Evolutionary conservation across 192 early-diverging fungal genomes (phyloP).

Genomic region (Rhizophagus prolifer): DNA sequence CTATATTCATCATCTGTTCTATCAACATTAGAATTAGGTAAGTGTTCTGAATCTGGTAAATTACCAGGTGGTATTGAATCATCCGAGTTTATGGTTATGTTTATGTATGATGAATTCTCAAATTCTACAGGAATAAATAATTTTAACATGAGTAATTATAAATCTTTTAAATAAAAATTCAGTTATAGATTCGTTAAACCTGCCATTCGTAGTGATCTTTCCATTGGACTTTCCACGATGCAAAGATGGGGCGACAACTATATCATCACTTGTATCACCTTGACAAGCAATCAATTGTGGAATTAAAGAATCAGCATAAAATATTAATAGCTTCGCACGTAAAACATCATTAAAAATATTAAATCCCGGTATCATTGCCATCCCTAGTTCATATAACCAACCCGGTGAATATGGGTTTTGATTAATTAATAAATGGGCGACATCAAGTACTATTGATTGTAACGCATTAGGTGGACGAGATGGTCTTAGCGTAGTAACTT

Average conservation of each 20-base stretch:
- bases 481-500: slow-evolving; percentile 43
- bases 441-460: slow-evolving; percentile 51
- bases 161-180: not conserved
- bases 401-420: slow-evolving; percentile 33
- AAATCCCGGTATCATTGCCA: slow-evolving; percentile 51
- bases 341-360: slow-evolving; percentile 46
- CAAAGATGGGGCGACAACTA: not conserved
- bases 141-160: not conserved
- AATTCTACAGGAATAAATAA: not conserved
- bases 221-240: not conserved
- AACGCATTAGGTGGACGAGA: slow-evolving; percentile 51
- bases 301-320: slow-evolving; percentile 49
- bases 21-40: not conserved
- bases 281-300: slow-evolving; percentile 42
- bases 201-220: not conserved
- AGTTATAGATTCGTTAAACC: not conserved
- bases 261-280: not conserved
- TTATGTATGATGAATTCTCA: slow-evolving; percentile 24
- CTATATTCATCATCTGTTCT: not conserved
- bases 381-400: slow-evolving; percentile 54
- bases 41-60: not conserved
- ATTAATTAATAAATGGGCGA: slow-evolving; percentile 41
- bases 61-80: not conserved
- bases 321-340: slow-evolving; percentile 41
- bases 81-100: slow-evolving; percentile 16